Evolutionary conservation across 2,329 filamentous ascomycete genomes (phyloP).

Genomic region (Sarocladium strictum): DNA sequence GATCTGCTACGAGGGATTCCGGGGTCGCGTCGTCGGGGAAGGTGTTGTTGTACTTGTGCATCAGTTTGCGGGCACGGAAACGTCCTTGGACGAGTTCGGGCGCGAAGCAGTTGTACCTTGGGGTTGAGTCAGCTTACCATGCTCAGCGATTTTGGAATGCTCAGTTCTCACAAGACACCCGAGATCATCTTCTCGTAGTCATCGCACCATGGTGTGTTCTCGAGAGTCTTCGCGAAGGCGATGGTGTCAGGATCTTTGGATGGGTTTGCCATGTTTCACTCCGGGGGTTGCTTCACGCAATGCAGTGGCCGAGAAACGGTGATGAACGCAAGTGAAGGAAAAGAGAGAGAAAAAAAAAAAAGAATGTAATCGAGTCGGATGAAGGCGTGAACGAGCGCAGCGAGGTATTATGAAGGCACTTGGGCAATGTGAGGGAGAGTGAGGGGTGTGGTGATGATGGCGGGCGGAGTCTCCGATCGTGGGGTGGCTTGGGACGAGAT

Average conservation of each 20-base stretch:
- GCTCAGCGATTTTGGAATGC: neutral
- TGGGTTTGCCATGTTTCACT: constrained; percentile 22
- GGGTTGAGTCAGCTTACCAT: neutral
- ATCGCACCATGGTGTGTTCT: constrained; percentile 50
- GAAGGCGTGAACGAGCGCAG: neutral
- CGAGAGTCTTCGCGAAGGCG: constrained; percentile 38
- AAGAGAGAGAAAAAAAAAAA: neutral
- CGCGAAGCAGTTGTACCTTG: constrained; percentile 43
- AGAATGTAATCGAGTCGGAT: neutral
- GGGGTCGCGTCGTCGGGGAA: constrained; percentile 42
- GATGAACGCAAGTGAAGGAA: neutral
- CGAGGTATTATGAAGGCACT: neutral
- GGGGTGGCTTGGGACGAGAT: neutral
- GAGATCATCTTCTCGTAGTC: constrained; percentile 62
- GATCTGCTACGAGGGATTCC: constrained; percentile 30
- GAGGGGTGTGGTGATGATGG: neutral
- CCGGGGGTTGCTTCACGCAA: neutral
- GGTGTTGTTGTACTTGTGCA: constrained; percentile 52
- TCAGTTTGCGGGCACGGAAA: constrained; percentile 47
- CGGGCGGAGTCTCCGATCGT: neutral
- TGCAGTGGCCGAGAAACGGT: neutral
- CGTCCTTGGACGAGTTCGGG: constrained; percentile 44
- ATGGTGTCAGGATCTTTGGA: constrained; percentile 36
- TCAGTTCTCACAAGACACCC: constrained; percentile 48
- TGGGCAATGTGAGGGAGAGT: neutral